These are phyloP conservation scores for Penicillium samsonianum DNA, from an alignment of 495 filamentous ascomycete species.

Conservation along the genomic window DNA sequence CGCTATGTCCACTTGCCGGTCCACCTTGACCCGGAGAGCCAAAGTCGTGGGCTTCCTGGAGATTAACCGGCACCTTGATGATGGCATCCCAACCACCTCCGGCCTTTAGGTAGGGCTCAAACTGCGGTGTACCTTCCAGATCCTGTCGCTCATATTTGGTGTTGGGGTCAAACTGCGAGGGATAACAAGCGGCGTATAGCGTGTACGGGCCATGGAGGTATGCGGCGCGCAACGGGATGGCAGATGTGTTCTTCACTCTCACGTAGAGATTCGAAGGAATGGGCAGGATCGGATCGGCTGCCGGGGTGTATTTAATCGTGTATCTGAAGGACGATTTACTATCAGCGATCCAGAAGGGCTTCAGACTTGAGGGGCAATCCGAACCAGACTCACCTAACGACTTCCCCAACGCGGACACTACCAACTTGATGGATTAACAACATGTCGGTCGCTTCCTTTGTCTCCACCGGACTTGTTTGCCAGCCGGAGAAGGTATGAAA, in stretches of 20 bases:
- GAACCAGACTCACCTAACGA: constrained; percentile 61
- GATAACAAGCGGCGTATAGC: constrained; percentile 81
- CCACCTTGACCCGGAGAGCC: constrained; percentile 21
- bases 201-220: constrained; percentile 97
- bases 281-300: constrained; percentile 81
- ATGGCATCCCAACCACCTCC: constrained; percentile 79
- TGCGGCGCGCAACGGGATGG: constrained; percentile 85
- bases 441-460: constrained; percentile 56
- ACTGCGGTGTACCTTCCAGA: constrained; percentile 71
- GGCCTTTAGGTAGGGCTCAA: constrained; percentile 94
- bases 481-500: constrained; percentile 47
- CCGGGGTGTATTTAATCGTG: constrained; percentile 91
- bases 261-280: constrained; percentile 76
- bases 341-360: constrained; percentile 1
- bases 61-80: constrained; percentile 71
- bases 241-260: constrained; percentile 87
- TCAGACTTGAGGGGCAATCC: background rate
- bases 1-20: constrained; percentile 45
- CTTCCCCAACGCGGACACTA: constrained; percentile 88
- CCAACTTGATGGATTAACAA: constrained; percentile 86
- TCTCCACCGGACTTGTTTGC: constrained; percentile 28
- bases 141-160: constrained; percentile 63
- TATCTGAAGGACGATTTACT: constrained; percentile 52
- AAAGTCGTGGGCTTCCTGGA: constrained; percentile 27
- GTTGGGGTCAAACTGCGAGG: constrained; percentile 77